Base-by-base conservation (phyloP, 2,329 filamentous ascomycete species). In the Anthostomella pinea region DNA sequence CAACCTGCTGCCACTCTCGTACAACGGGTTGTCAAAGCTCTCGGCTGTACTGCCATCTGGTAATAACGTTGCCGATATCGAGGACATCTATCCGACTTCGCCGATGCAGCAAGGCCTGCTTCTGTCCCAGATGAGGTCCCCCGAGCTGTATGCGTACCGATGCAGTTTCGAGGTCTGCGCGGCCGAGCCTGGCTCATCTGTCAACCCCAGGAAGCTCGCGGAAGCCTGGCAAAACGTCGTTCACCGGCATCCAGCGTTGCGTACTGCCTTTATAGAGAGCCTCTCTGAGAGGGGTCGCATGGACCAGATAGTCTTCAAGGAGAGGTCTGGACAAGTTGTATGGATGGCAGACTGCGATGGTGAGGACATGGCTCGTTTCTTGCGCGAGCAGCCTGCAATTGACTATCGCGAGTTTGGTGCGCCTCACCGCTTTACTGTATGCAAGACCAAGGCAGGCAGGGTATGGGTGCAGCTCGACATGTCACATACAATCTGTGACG, bases 201-300 rank as follows among this genome's bases (percentile, higher is more conserved):
- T 40, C 6, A 4, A 16, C 5, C 27, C 29, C 2, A 17, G 5
- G 9, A 31, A 21, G 22, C 33, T 40, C 3, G 23, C 31, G 20
- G 23, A 18, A 6, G 31, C 39, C 4, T 43, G 39, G 39, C 6
- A 39, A 3, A 6, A 32, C 7, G 35, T 43, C n/a, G 15, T 43
- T 19, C 27, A 30, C 23, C 35, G 17, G 16, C 39, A 43, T 14
- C 35, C 39, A 3, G 27, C 39, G 30, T 32, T 43, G 13, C 39
- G 35, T 2, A 27, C 39, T 4, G 20, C 39, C 5, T 11, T 31
- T 18, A 38, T 35, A 15, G 35, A 35, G 31, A 33, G 16, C 5
- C 39, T 35, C 6, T n/a, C 21, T 16, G 8, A 16, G 1, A 35
- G 20, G 16, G 35, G 39, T n/a, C 31, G 23, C 18, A 24, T 35